Evolutionary conservation across 2,329 filamentous ascomycete genomes (phyloP).

Genomic region (Pezicula neosporulosa): DNA sequence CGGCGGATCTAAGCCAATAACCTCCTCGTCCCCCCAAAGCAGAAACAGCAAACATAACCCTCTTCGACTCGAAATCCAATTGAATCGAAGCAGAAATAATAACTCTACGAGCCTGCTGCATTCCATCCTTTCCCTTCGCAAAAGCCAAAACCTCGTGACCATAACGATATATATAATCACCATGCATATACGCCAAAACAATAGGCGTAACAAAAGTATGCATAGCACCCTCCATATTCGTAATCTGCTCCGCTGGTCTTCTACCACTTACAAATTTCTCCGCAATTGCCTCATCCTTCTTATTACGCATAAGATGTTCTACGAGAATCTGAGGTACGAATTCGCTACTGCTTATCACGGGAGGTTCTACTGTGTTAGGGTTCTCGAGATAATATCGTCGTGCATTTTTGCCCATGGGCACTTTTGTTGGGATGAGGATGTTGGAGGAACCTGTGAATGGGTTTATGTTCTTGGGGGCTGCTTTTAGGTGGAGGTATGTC

Average conservation of each 20-base stretch:
- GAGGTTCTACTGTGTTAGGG: not conserved
- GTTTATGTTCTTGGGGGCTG: too few species aligned
- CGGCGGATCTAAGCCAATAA: constrained; percentile 9
- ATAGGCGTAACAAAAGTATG: constrained; percentile 23
- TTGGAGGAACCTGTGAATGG: not conserved
- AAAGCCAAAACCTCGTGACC: constrained; percentile 17
- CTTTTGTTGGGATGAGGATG: not conserved
- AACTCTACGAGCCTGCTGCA: constrained; percentile 12
- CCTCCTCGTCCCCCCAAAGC: constrained; percentile 6
- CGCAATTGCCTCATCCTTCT: constrained; percentile 1
- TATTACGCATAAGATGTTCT: constrained; percentile 4
- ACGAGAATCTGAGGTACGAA: constrained; percentile 1
- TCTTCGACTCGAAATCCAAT: constrained; percentile 21
- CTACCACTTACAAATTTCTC: not conserved
- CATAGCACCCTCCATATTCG: constrained; percentile 23
- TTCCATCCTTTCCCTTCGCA: not conserved
- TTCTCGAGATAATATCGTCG: not conserved
- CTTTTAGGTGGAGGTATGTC: too few species aligned
- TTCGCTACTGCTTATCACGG: not conserved
- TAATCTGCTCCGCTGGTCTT: constrained; percentile 12
- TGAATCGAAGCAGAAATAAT: constrained; percentile 22
- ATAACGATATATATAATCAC: constrained; percentile 17
- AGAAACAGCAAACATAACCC: constrained; percentile 21
- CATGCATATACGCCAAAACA: constrained; percentile 15
- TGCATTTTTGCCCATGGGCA: not conserved